Evolutionary conservation across 345 rosid species (phyloP), one percentile per base, ranked within the genome.

Genomic region (Pseudoturritis turrita): DNA sequence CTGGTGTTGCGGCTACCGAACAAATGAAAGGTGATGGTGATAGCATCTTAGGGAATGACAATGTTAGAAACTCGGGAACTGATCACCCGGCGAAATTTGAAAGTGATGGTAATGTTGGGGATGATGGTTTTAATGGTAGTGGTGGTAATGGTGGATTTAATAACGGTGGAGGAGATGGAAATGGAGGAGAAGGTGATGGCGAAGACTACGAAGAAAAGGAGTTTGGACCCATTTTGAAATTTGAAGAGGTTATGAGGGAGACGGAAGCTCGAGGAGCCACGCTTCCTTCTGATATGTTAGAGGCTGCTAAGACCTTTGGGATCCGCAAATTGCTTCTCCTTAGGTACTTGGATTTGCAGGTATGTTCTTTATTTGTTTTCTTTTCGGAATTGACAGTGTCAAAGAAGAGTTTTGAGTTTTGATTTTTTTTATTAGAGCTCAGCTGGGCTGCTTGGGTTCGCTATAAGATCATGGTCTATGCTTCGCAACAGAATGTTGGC

Each of bases 401-500:
- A 9, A 33, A 45, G 33, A 63, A 23, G 40, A 4, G 41, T 45
- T 46, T 7, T 56, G 44, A 73, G 61, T 37, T 45, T 54, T 0
- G 31, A 1, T 54, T 52, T 63, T 6, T 65, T 49, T 51, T 28
- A 12, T 74, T 72, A 89, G 98, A 89, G 89, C 25, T 81, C 92
- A 13, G 77, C 47, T 18, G 86, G 99, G 83, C 79, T 86, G 3
- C 74, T 96, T 35, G 87, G 91, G n/a, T 84, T 86, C 75, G 72
- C 79, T 13, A 82, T 90, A 82, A 82, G 80, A 73, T 83, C 87
- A 1, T 87, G 96, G 81, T 58, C 85, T 29, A 80, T 95, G 89
- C 87, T 91, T 37, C 90, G 97, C 1, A 87, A 89, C 62, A 78
- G 99, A 71, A 88, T 95, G 97, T 66, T 91, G 75, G 98, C 91